A percentile compares a stretch with the other conserved stretches of the same genome.
phyloP scores from a whole-genome alignment of 768 basidiomycete species.

The Suillus sp. region DNA sequence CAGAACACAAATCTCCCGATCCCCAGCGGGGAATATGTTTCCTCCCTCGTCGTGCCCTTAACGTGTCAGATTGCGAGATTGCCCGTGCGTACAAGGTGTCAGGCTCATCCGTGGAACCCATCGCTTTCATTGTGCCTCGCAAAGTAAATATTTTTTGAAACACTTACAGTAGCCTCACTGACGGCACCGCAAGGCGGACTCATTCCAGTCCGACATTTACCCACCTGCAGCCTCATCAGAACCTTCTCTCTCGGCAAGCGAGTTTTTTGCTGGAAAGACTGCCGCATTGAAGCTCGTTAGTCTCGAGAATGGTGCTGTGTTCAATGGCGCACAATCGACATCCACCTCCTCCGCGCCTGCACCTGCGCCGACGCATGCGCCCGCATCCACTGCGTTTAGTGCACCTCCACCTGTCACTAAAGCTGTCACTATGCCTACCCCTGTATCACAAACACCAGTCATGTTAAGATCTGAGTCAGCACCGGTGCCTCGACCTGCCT shows the following conservation, averaged over 20 bases:
- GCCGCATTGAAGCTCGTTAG: constrained; percentile 77
- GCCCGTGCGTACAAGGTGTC: constrained; percentile 91
- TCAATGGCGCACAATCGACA: constrained; percentile 29
- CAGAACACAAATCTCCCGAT: constrained; percentile 87
- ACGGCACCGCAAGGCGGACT: constrained; percentile 62
- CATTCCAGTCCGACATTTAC: constrained; percentile 97
- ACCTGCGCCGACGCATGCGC: constrained; percentile 32
- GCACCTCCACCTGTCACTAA: constrained; percentile 34
- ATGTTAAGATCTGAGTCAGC: constrained; percentile 18
- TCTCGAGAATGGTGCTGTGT: constrained; percentile 66
- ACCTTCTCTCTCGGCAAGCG: constrained; percentile 75
- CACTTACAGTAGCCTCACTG: neutral
- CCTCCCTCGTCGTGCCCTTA: constrained; percentile 89
- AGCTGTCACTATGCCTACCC: constrained; percentile 33
- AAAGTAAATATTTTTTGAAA: constrained; percentile 54
- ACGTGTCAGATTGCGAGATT: constrained; percentile 90
- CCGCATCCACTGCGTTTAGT: constrained; percentile 26
- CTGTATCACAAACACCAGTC: constrained; percentile 18
- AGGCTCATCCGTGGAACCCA: constrained; percentile 76
- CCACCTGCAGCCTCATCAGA: constrained; percentile 87
- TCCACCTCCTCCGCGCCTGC: constrained; percentile 23
- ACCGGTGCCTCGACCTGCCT: constrained; percentile 13
- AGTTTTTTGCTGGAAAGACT: constrained; percentile 87
- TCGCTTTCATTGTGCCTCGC: constrained; percentile 93
- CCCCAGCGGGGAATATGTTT: constrained; percentile 98